Evolutionary conservation across 23 red algal genomes (phyloP), one percentile per base, ranked within the genome.

Genomic region (Agarophyton chilense): DNA sequence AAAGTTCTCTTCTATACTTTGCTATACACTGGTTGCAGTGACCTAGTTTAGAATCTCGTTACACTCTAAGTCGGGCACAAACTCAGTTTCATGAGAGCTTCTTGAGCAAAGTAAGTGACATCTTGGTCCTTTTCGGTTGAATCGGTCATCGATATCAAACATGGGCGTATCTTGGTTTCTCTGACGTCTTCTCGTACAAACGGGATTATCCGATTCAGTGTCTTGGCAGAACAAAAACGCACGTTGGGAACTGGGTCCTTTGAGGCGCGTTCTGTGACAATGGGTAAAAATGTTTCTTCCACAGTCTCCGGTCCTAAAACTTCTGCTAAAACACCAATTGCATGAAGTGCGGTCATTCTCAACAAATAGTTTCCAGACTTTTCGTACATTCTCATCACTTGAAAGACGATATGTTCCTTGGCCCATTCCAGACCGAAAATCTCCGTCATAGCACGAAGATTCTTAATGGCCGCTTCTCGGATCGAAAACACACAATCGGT

Each of bases 341-440:
- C 93, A 34, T 95, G 90, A 44, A 98, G 78, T 24, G 96, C 87
- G 43, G 96, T 98, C 79, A 98, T 95, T 64, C 96, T 64, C 47
- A 95, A 82, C 72, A 98, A 73, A 63, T 98, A 98, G 67, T 95
- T 95, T 31, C 51, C 93, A 47, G 92, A 95, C 43, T 52, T 50
- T 38, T 87, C 91, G 41, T 90, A 98, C 57, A 96, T 84, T 46
- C 46, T 50, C 52, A 94, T 46, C 28, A 98, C 72, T 67, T 91
- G 84, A 4, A 93, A 93, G 10, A 98, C 88, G 31, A 95, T 92
- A 58, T 95, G 80, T 25, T 95, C 50, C 68, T 83, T 93, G 50
- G 96, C 92, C 96, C 96, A 98, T 5, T 92, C 92, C 17, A 88
- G n/a, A 28, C 96, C 96, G 80, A 98, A 98, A 51, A 95, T 33